Percentiles rank a stretch among this genome's conserved stretches.
Conservation (phyloP, 2,329 filamentous ascomycete genomes). For the Alternaria sp. region DNA sequence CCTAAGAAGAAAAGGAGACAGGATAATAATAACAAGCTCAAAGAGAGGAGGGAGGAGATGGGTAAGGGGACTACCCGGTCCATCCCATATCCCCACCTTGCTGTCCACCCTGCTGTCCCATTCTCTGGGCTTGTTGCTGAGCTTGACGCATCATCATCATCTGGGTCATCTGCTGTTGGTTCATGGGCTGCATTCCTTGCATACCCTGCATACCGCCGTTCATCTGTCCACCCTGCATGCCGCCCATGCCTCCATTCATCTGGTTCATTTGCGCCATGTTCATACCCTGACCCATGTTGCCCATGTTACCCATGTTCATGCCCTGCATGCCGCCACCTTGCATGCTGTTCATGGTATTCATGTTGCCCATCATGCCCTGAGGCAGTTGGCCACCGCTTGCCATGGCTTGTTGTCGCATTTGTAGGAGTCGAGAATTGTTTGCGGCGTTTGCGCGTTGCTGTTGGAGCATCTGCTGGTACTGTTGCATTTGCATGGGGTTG, state of each 20-base stretch:
- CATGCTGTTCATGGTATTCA: constrained; percentile 31
- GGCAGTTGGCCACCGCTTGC: constrained; percentile 39
- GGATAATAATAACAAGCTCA: neutral
- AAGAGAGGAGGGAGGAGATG: neutral
- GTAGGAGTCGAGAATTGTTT: constrained; percentile 43
- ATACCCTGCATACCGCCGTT: constrained; percentile 26
- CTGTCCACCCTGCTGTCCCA: constrained; percentile 29
- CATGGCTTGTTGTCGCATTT: constrained; percentile 42
- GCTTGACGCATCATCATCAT: constrained; percentile 46
- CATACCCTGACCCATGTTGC: constrained; percentile 20
- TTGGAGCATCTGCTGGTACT: constrained; percentile 43
- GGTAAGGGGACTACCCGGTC: constrained; percentile 17
- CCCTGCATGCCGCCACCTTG: constrained; percentile 30
- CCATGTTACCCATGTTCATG: constrained; percentile 38
- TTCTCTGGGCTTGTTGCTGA: constrained; percentile 34
- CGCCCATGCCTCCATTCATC: constrained; percentile 20
- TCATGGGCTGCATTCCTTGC: constrained; percentile 32
- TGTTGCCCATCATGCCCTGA: constrained; percentile 37
- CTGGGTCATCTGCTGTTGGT: constrained; percentile 43
- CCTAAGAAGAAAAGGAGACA: neutral
- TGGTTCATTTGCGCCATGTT: constrained; percentile 18
- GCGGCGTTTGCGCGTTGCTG: constrained; percentile 41
- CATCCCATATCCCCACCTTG: constrained; percentile 37
- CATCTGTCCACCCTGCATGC: constrained; percentile 25
- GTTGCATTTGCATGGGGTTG: constrained; percentile 42